Conservation (phyloP, 2,329 filamentous ascomycete genomes). For the Fusarium pseudonygamai region DNA sequence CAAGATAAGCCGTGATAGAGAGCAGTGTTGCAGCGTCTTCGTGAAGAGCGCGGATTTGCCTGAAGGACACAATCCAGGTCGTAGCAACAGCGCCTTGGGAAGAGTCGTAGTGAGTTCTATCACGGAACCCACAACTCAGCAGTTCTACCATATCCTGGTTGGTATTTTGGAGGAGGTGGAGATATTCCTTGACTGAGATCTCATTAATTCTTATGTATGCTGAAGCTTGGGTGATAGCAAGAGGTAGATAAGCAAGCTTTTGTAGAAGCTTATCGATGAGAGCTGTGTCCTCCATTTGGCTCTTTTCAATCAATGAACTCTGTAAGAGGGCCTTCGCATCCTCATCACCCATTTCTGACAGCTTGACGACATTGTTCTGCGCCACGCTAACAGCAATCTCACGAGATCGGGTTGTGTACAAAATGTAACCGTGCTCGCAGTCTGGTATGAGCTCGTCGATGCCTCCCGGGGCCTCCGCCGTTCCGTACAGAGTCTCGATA, state of each 20-base stretch:
- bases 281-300: rapidly evolving
- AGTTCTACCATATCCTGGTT: conserved; percentile 41
- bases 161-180: conserved; percentile 45
- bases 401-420: conserved; percentile 51
- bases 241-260: conserved; percentile 48
- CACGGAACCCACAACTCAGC: conserved; percentile 45
- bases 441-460: conserved; percentile 38
- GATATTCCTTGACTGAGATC: conserved; percentile 44
- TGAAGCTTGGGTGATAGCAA: conserved; percentile 52
- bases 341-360: neutral
- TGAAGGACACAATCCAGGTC: conserved; percentile 54
- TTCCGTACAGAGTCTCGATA: conserved; percentile 28
- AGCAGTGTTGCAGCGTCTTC: conserved; percentile 48
- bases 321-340: conserved; percentile 40
- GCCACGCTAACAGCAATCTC: conserved; percentile 29
- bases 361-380: rapidly evolving
- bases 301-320: conserved; percentile 7
- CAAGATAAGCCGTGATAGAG: conserved; percentile 52
- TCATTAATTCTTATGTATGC: conserved; percentile 51
- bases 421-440: conserved; percentile 44
- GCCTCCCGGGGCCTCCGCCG: conserved; percentile 11
- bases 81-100: conserved; percentile 49
- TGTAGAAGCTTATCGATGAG: conserved; percentile 30
- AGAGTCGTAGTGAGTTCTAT: conserved; percentile 40
- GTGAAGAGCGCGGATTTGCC: conserved; percentile 45